Evolutionary conservation across 2,329 filamentous ascomycete species (phyloP), one percentile per base, ranked within the genome.

Genomic region (Colletotrichum tropicale): DNA sequence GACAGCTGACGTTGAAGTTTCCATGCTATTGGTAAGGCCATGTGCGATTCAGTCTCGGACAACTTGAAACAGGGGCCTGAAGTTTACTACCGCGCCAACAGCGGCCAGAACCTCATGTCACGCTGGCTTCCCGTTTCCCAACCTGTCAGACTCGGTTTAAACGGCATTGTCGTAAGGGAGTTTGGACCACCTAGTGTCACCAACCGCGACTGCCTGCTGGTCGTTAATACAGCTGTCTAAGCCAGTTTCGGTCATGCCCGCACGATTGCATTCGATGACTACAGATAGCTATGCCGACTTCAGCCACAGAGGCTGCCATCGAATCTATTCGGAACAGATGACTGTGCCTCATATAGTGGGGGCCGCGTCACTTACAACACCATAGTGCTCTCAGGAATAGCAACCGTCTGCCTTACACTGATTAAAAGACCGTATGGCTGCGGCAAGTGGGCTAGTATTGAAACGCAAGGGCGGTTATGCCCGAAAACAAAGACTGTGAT

Each of bases 261-360:
- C 13, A 7, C 15, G 43, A 28, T 36, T 67, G 65, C 43, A 56
- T 56, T 21, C 15, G 15, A 18, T 38, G 2, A 28, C 38, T 24
- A 52, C 43, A 21, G 52, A 38, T 8, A 60, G 21, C 24, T n/a
- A 38, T 60, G 52, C 52, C 52, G 32, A 36, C 32, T 30, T 6
- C 56, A 36, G 56, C 28, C 67, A 52, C 36, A 8, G 55, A 62
- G 55, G 26, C 56, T 34, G 28, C 32, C 26, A 15, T 43, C 15
- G n/a, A 48, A 72, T 75, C 43, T 73, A 75, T 68, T 56, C 24
- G 73, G 72, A 32, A 64, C 72, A 67, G 12, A 30, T 16, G 6
- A 64, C 16, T n/a, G 24, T 43, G 32, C 56, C 67, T 28, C 5
- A 30, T 34, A 56, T n/a, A 55, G 73, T 34, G 56, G 64, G 24